A percentile compares a stretch with the other conserved stretches of the same genome.
Conservation (phyloP, 2,329 filamentous ascomycete species). For the Phoma herbarum region DNA sequence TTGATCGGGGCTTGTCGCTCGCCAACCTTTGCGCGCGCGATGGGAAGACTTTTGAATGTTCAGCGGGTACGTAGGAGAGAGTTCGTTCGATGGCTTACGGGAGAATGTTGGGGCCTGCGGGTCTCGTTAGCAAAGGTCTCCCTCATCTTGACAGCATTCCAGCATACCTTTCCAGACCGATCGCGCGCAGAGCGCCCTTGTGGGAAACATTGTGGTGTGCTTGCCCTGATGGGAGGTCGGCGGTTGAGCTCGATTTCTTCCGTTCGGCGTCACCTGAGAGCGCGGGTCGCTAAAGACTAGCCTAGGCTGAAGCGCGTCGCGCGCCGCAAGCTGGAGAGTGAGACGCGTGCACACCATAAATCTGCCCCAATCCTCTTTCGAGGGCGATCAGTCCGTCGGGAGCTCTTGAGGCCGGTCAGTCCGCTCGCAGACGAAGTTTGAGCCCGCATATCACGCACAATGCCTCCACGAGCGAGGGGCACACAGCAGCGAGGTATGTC, state of each 20-base stretch:
- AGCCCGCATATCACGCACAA: constrained; percentile 16
- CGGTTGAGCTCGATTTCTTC: constrained; percentile 29
- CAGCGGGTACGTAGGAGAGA: constrained; percentile 23
- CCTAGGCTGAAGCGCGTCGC: constrained; percentile 45
- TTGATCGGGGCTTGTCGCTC: constrained; percentile 76
- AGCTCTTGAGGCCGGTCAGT: neutral
- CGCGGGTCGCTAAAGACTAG: constrained; percentile 35
- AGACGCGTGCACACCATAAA: neutral
- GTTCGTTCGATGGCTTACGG: constrained; percentile 62
- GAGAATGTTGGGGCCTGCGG: constrained; percentile 72
- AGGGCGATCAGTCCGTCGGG: neutral
- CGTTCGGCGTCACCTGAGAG: constrained; percentile 38
- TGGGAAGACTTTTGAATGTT: constrained; percentile 64
- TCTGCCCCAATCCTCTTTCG: neutral
- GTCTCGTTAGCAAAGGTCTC: constrained; percentile 5
- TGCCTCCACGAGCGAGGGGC: constrained; percentile 41
- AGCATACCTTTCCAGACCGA: constrained; percentile 86
- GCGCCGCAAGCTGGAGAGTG: constrained; percentile 3
- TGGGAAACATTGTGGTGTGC: constrained; percentile 69
- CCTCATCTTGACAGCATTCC: neutral
- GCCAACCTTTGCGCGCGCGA: constrained; percentile 67
- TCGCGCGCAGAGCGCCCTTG: constrained; percentile 69
- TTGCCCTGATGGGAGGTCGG: constrained; percentile 40
- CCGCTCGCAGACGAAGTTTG: neutral
- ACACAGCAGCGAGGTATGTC: constrained; percentile 41